Evolutionary conservation across 768 basidiomycete genomes (phyloP), one percentile per base, ranked within the genome.

Genomic region (Cytidiella melzeri): DNA sequence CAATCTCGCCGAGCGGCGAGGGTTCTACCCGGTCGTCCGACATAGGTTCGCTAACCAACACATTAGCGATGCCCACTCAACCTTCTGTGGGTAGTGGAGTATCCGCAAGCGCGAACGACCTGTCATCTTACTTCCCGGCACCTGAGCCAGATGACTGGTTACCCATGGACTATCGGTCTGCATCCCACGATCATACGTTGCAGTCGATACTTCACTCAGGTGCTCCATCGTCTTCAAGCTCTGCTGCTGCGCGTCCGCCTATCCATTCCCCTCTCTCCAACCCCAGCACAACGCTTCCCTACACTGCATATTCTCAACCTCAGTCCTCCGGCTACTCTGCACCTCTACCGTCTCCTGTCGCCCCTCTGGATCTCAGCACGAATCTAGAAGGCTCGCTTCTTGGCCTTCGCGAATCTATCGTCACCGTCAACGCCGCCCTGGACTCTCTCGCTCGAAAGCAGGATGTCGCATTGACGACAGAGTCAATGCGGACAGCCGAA

Each of bases 401-500:
- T 4, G 74, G 79, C 18, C 64, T 88, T 45, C 72, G 82, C 40
- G 80, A 79, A 30, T 80, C 81, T 44, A 60, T 89, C 28, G 73
- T 79, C 43, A 66, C 77, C 10, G 67, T 86, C n/a, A 73, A 77
- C n/a, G 65, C 73, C 5, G 73, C 80, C 1, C 68, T 85, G 36
- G 83, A 84, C 48, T 82, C 75, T 1, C 66, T 85, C 9, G 79
- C 75, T 15, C 71, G 83, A 41, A 70, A 81, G 20, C 79, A 74
- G 45, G 84, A 87, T 41, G 78, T 88, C 56, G 77, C 80, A 36
- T 64, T 85, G 45, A 73, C 79, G 19, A 84, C 87, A 55, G 88
- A 92, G 64, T 77, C 77, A 41, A 71, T 86, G 60, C 70, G 87
- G 53, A 66, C 84, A 51, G 81, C 79, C 39, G 88, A 92, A 56